Percentiles rank a stretch among this genome's conserved stretches.
Evolutionary conservation across 306 rosid species (phyloP).

Genomic region (Gillenia trifoliata): DNA sequence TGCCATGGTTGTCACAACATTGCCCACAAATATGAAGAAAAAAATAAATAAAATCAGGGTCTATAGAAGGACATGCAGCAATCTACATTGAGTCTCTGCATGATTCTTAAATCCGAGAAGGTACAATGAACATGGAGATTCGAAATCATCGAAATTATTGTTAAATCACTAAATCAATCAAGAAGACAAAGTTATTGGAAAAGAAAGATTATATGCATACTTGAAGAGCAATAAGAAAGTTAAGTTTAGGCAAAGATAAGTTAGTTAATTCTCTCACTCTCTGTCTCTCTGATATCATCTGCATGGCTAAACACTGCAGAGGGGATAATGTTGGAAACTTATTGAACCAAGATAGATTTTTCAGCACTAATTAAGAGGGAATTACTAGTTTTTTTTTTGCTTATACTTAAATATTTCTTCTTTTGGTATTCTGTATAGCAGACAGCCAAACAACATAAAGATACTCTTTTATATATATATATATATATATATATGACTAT

Average conservation of each 20-base stretch:
- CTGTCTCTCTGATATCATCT: neutral
- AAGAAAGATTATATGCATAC: too few species aligned
- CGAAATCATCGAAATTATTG: neutral
- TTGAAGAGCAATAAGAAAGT: too few species aligned
- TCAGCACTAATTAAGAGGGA: neutral
- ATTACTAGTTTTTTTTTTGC: neutral
- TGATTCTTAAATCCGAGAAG: neutral
- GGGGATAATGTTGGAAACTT: neutral
- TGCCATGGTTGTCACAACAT: neutral
- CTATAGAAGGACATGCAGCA: neutral
- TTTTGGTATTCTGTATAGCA: neutral
- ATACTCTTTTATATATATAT: neutral
- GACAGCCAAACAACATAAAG: neutral
- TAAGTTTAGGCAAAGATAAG: neutral
- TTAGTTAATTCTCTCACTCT: neutral
- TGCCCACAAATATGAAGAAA: neutral
- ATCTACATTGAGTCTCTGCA: neutral
- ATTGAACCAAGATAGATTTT: constrained; percentile 5
- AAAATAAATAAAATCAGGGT: neutral
- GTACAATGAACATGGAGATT: neutral
- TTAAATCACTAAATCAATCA: neutral
- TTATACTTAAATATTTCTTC: neutral
- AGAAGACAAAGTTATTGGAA: neutral
- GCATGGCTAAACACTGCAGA: constrained; percentile 4
- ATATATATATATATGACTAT: neutral